A percentile compares a stretch with the other conserved stretches of the same genome.
Conservation (phyloP, 169 alveolate species). For the Plasmodium yoelii region DNA sequence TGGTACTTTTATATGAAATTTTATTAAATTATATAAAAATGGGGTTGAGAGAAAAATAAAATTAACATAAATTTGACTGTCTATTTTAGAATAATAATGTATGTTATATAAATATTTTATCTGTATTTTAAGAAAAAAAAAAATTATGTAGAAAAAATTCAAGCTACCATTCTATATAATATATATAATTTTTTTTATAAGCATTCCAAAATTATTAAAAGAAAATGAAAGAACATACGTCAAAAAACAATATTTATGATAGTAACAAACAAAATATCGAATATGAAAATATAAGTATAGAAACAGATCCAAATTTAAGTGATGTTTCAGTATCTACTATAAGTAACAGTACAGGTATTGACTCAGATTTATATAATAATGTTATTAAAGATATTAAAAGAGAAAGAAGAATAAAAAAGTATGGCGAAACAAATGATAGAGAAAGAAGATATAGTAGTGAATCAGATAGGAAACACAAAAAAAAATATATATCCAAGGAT, state of each 20-base stretch:
- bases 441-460: background rate
- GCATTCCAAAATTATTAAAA: no score
- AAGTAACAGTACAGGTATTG: conserved; percentile 73
- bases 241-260: background rate
- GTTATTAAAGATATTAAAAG: conserved; percentile 57
- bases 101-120: no score
- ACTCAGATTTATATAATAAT: conserved; percentile 64
- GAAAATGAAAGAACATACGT: conserved; percentile 17
- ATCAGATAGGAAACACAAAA: background rate
- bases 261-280: background rate
- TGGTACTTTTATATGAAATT: no score
- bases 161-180: no score
- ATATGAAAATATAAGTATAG: background rate
- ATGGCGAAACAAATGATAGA: conserved; percentile 21
- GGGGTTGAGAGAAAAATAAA: no score
- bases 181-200: no score
- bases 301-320: conserved; percentile 9
- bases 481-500: conserved; percentile 10
- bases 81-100: no score
- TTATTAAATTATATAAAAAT: no score
- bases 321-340: conserved; percentile 72
- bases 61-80: no score
- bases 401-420: conserved; percentile 39
- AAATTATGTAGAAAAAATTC: no score
- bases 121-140: no score